phyloP scores from a whole-genome alignment of 2,329 filamentous ascomycete species.

The Dactylellina cionopaga region DNA sequence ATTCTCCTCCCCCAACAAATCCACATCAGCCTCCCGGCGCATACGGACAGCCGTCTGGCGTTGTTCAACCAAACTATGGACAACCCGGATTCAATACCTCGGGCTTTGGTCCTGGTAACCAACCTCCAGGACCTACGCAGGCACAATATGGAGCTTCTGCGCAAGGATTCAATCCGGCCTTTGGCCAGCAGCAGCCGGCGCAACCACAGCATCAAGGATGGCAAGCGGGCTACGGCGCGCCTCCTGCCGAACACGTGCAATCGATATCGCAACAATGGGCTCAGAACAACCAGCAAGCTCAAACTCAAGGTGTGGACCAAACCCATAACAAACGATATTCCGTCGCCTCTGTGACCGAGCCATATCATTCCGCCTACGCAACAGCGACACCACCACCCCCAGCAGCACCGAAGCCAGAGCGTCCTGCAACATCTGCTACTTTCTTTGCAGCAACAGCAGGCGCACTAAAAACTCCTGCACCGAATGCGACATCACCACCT shows the following conservation, averaged over 20 bases:
- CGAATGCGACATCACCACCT: constrained; percentile 30
- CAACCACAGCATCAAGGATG: constrained; percentile 46
- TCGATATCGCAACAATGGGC: constrained; percentile 50
- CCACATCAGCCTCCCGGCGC: constrained; percentile 34
- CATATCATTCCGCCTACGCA: constrained; percentile 51
- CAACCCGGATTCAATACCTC: constrained; percentile 25
- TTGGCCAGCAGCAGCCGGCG: constrained; percentile 32
- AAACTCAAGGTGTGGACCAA: constrained; percentile 32
- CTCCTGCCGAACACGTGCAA: constrained; percentile 33
- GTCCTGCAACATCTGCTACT: constrained; percentile 47
- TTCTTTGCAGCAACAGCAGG: constrained; percentile 52
- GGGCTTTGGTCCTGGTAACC: constrained; percentile 22
- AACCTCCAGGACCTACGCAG: constrained; percentile 10
- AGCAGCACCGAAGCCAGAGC: constrained; percentile 48
- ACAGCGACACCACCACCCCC: constrained; percentile 47
- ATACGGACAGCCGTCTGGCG: constrained; percentile 35
- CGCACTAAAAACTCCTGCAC: constrained; percentile 43
- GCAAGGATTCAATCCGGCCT: constrained; percentile 29
- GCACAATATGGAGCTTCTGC: constrained; percentile 17
- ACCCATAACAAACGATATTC: constrained; percentile 40
- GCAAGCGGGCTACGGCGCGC: constrained; percentile 14
- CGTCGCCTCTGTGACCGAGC: constrained; percentile 36
- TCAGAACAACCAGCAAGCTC: constrained; percentile 43
- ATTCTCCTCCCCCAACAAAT: constrained; percentile 41
- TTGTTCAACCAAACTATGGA: constrained; percentile 22